These are phyloP conservation scores for Dictyostelium purpureum DNA, from an alignment of 78 protist species.

Conservation along the genomic window DNA sequence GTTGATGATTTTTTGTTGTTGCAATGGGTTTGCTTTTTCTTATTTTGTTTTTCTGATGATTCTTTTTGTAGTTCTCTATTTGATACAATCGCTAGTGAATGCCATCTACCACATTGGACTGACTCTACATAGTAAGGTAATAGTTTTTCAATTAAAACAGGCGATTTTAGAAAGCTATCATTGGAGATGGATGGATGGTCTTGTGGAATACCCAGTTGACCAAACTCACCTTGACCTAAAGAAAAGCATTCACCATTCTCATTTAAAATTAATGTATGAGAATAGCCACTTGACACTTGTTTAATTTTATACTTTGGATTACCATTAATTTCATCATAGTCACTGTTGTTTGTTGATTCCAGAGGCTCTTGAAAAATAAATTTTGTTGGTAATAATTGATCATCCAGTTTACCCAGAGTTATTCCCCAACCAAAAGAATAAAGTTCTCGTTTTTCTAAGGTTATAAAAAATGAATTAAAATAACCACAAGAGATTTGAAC, in stretches of 20 bases:
- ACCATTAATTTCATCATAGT: background rate
- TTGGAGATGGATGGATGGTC: conserved; percentile 3
- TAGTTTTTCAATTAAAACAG: background rate
- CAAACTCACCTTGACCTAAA: conserved; percentile 56
- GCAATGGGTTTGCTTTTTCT: background rate
- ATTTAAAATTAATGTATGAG: conserved; percentile 20
- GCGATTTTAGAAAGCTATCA: background rate
- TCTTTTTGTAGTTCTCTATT: background rate
- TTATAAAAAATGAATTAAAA: background rate
- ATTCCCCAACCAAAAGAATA: conserved; percentile 48
- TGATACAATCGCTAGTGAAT: conserved; percentile 7
- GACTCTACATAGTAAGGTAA: conserved; percentile 19
- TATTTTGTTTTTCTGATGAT: background rate
- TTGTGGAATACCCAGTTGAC: conserved; percentile 48
- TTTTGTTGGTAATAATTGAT: conserved; percentile 12
- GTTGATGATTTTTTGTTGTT: background rate
- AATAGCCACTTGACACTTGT: conserved; percentile 26
- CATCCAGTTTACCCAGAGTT: background rate
- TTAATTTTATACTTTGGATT: background rate
- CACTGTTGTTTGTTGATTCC: background rate
- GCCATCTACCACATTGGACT: conserved; percentile 33
- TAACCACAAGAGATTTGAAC: conserved; percentile 30
- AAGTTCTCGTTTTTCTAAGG: background rate
- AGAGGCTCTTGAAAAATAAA: background rate
- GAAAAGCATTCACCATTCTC: conserved; percentile 25